Evolutionary conservation across 2,329 filamentous ascomycete species (phyloP).

Genomic region (Nothophaeocryptopus gaeumannii): DNA sequence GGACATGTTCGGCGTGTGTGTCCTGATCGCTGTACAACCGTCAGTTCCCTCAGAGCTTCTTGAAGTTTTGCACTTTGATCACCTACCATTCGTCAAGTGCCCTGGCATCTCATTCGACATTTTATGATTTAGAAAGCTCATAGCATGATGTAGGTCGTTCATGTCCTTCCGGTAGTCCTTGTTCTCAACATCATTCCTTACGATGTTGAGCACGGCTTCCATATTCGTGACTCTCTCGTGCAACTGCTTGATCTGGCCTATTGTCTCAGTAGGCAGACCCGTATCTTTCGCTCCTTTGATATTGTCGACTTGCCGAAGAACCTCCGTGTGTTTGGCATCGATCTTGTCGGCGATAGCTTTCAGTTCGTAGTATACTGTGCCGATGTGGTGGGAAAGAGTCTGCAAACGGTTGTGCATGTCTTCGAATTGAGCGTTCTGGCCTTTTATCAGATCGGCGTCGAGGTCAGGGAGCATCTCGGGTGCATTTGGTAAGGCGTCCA

Average conservation of each 20-base stretch:
- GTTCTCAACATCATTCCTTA: slow-evolving; percentile 55
- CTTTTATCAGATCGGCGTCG: slow-evolving; percentile 39
- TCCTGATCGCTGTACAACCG: slow-evolving; percentile 11
- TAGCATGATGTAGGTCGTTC: slow-evolving; percentile 51
- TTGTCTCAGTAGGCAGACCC: slow-evolving; percentile 22
- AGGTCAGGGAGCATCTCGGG: slow-evolving; percentile 41
- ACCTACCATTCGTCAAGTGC: slow-evolving; percentile 25
- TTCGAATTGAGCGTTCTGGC: slow-evolving; percentile 63
- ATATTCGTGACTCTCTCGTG: slow-evolving; percentile 37
- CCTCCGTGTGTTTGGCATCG: slow-evolving; percentile 58
- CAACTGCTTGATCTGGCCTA: slow-evolving; percentile 22
- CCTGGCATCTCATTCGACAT: slow-evolving; percentile 54
- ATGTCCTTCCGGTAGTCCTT: slow-evolving; percentile 58
- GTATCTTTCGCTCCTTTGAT: slow-evolving; percentile 47
- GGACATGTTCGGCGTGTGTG: slow-evolving; percentile 55
- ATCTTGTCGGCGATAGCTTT: slow-evolving; percentile 50
- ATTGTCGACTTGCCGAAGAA: slow-evolving; percentile 45
- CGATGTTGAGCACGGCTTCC: slow-evolving; percentile 49
- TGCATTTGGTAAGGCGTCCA: slow-evolving; percentile 41
- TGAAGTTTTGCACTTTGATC: background rate
- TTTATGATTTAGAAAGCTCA: slow-evolving; percentile 42
- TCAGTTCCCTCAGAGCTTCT: slow-evolving; percentile 5
- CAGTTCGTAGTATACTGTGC: slow-evolving; percentile 59
- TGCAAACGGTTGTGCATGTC: slow-evolving; percentile 85
- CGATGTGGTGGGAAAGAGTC: slow-evolving; percentile 65